Base-by-base conservation (phyloP, 371 early-diverging fungal species). In the Mucor saturninus region DNA sequence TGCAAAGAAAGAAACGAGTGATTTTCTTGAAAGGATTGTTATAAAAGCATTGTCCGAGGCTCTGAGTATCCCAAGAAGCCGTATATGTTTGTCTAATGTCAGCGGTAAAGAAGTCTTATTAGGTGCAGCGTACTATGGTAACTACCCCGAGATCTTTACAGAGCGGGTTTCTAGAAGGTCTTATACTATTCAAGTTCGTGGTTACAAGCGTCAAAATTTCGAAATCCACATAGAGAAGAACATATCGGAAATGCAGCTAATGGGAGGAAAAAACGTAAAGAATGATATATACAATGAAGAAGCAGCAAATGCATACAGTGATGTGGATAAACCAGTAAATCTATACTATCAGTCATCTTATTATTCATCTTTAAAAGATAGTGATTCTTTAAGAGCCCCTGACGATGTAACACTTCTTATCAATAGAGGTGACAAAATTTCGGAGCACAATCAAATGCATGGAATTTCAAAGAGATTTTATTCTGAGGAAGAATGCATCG, bases 231-330 rank as follows among this genome's bases (percentile, higher is more conserved):
- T 2, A 7, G 2, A 40, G 40, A n/a, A 46, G 26, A 46, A 2
- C 7, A 8, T 3, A 21, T 14, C 26, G n/a, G 15, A 14, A 46
- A 14, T 46, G 46, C 6, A 46, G 15, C 13, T 7, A n/a, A 46
- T 2, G 15, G 26, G 15, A 46, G 15, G 26, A 46, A 46, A 46
- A n/a, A 46, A 46, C 14, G 11, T 40, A 5, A 40, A 57, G 31
- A 43, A 57, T 14, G 32, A 46, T 21, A 15, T 46, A 31, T 59
- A 59, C 40, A 39, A 49, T 40, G 8, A 11, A 40, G 7, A 14
- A 11, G 40, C 40, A 5, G 40, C 40, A 21, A 21, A 21, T 1
- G 21, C 21, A 21, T 21, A 21, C 1, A 21, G 21, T 40, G 40
- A 40, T 40, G 8, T 40, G 8, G 0, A 40, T 3, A 9, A 40